phyloP scores from a whole-genome alignment of 2,329 filamentous ascomycete species.

The Hypoxylon sp. region DNA sequence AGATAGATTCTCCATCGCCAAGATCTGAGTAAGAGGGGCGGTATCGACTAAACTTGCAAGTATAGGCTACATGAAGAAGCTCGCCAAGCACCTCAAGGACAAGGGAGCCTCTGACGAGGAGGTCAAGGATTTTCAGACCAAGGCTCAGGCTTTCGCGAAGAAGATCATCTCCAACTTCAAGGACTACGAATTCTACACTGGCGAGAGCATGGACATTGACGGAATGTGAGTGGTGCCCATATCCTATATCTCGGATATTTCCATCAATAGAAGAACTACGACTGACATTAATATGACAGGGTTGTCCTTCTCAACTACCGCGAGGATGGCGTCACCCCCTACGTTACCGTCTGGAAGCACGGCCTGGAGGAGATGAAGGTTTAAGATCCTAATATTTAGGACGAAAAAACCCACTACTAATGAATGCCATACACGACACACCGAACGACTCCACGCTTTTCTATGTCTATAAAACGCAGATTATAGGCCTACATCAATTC shows the following conservation, averaged over 20 bases:
- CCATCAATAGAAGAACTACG: not conserved
- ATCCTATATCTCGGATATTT: slow-evolving; percentile 10
- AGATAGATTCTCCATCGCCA: slow-evolving; percentile 43
- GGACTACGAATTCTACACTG: slow-evolving; percentile 95
- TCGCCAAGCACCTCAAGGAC: slow-evolving; percentile 79
- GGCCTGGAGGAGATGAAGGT: slow-evolving; percentile 92
- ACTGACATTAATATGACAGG: slow-evolving; percentile 63
- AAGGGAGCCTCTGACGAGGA: slow-evolving; percentile 74
- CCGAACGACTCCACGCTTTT: slow-evolving; percentile 42
- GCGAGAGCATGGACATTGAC: slow-evolving; percentile 92
- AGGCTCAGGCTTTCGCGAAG: slow-evolving; percentile 82
- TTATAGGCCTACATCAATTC: slow-evolving; percentile 45
- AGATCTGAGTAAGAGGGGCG: not conserved
- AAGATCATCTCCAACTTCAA: slow-evolving; percentile 87
- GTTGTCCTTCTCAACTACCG: slow-evolving; percentile 97
- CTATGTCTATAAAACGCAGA: slow-evolving; percentile 37
- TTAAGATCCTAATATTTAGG: slow-evolving; percentile 64
- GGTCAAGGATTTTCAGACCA: slow-evolving; percentile 84
- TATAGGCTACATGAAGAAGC: slow-evolving; percentile 89
- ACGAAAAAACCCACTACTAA: slow-evolving; percentile 25
- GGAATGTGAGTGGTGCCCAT: slow-evolving; percentile 80
- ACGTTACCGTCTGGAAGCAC: slow-evolving; percentile 94
- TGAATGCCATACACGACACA: slow-evolving; percentile 43
- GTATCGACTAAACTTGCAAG: slow-evolving; percentile 17
- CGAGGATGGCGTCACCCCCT: slow-evolving; percentile 94